Evolutionary conservation across 2,329 filamentous ascomycete species (phyloP), one percentile per base, ranked within the genome.

Genomic region (Biscogniauxia marginata): DNA sequence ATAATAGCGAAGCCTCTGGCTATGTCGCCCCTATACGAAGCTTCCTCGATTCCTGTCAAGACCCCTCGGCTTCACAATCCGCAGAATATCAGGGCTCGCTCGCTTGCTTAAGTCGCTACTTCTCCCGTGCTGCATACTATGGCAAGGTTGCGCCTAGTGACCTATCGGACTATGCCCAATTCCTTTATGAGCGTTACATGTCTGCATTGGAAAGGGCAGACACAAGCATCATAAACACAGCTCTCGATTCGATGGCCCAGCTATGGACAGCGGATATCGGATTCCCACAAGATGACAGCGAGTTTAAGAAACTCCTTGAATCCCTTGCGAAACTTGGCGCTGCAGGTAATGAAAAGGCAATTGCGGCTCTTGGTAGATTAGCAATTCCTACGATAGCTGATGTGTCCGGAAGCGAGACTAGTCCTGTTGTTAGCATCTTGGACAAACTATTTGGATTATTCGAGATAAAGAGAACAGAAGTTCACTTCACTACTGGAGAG

Each of bases 401-500:
- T 30, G 72, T 77, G 44, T 63, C 67, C 0, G 61, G 69, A 3
- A 65, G 66, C 1, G 69, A 73, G 1, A 66, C 71, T 2, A 68
- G 65, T 62, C 65, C 73, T 1, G 71, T 89, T 1, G 74, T 74
- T 1, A 74, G 79, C 8, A 82, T 96, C 5, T 74, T 91, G 11
- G 79, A 85, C 9, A 85, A 84, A 23, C 76, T 98, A 0, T 90
- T 93, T 69, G 81, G 81, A 8, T 78, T 98, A 3, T 89, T 96
- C 65, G 92, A 96, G 68, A 84, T 95, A 46, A 90, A 90, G 63
- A 88, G 92, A 64, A 84, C 90, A 0, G 93, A 98, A 70, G 83
- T 93, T 1, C 93, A 97, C 60, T 97, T 99, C 69, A 85, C 91
- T 0, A 86, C 96, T 23, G 95, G 95, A 13, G 93, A 96, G 70